A percentile compares a stretch with the other conserved stretches of the same genome.
Conservation (phyloP, 495 filamentous ascomycete genomes). For the Saxophila tyrrhenica region DNA sequence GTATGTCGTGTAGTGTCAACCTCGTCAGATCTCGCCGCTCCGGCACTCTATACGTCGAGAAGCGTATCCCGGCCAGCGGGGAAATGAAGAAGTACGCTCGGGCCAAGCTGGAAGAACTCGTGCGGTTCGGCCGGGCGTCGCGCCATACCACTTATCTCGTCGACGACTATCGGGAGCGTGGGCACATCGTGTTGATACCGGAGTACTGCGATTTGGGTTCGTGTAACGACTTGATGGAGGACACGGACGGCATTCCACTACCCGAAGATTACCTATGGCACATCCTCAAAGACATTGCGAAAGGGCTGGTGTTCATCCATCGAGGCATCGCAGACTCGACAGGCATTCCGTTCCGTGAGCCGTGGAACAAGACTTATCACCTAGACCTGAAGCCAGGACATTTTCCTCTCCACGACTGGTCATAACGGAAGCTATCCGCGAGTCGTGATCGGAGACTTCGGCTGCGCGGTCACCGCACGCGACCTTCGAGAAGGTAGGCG, state of each 20-base stretch:
- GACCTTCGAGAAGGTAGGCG: not conserved
- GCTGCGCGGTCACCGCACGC: not conserved
- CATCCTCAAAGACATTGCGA: not conserved
- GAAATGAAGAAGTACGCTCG: not conserved
- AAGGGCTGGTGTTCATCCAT: slow-evolving; percentile 4
- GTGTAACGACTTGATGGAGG: no score
- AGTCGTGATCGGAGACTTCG: slow-evolving; percentile 11
- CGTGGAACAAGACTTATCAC: slow-evolving; percentile 2
- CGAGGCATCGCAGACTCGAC: not conserved
- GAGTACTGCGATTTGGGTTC: no score
- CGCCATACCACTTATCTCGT: no score
- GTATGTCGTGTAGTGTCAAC: not conserved
- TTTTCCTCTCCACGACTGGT: slow-evolving; percentile 1
- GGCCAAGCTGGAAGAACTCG: not conserved
- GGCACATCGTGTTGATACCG: no score
- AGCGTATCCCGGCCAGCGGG: not conserved
- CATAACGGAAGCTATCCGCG: not conserved
- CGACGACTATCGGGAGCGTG: no score
- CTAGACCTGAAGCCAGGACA: slow-evolving; percentile 5
- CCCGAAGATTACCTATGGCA: no score
- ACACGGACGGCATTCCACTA: no score
- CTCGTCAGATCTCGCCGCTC: not conserved
- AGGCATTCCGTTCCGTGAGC: not conserved
- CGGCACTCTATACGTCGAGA: not conserved
- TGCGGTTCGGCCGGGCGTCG: not conserved